Conservation (phyloP, 2,329 filamentous ascomycete species). For the Aspergillus texensis region DNA sequence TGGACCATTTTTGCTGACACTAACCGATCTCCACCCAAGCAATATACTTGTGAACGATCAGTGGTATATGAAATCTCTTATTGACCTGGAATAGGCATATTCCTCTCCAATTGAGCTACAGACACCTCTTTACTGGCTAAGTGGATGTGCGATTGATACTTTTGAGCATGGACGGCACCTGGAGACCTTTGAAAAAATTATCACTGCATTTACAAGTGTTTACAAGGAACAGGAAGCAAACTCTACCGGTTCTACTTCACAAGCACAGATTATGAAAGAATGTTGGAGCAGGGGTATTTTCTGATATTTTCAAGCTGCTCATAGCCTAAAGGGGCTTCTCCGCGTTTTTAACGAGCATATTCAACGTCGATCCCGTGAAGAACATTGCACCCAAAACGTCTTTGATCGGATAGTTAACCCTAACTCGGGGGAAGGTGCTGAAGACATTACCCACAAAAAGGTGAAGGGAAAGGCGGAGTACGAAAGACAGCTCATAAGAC, state of each 20-base stretch:
- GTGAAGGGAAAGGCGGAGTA: conserved; percentile 21
- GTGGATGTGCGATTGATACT: conserved; percentile 20
- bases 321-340: conserved; percentile 29
- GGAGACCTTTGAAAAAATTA: conserved; percentile 36
- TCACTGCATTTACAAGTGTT: conserved; percentile 22
- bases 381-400: conserved; percentile 14
- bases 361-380: conserved; percentile 17
- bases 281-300: conserved; percentile 29
- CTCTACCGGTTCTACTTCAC: background rate
- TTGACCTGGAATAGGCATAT: conserved; percentile 42
- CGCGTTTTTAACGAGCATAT: conserved; percentile 31
- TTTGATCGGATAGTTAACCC: conserved; percentile 18
- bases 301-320: conserved; percentile 31
- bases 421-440: conserved; percentile 16
- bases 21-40: conserved; percentile 46
- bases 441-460: conserved; percentile 18
- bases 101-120: conserved; percentile 33
- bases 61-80: conserved; percentile 38
- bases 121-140: conserved; percentile 33
- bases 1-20: conserved; percentile 39
- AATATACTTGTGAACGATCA: conserved; percentile 42
- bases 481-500: conserved; percentile 13
- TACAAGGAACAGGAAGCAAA: conserved; percentile 25
- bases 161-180: conserved; percentile 29
- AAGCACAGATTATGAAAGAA: conserved; percentile 24